Evolutionary conservation across 2,329 filamentous ascomycete genomes (phyloP).

Genomic region (Niveomyces coronatus): DNA sequence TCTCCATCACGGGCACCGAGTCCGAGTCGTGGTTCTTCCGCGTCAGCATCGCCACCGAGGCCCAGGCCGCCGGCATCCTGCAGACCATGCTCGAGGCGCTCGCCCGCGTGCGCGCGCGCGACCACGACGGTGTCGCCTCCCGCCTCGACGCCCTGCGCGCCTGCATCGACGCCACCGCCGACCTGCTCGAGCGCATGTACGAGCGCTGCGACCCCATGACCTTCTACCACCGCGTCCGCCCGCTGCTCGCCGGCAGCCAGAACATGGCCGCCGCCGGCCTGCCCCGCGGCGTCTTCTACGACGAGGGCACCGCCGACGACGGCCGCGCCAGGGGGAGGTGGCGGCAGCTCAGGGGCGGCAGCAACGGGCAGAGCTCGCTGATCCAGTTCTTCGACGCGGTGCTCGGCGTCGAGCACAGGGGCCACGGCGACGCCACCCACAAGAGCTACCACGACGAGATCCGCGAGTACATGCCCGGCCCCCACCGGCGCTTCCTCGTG

Average conservation of each 20-base stretch:
- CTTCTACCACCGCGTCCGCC: slow-evolving; percentile 83
- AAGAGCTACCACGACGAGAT: slow-evolving; percentile 53
- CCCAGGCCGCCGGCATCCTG: slow-evolving; percentile 63
- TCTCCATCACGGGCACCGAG: slow-evolving; percentile 78
- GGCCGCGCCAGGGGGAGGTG: slow-evolving; percentile 56
- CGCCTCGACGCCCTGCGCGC: slow-evolving; percentile 56
- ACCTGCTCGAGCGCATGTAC: slow-evolving; percentile 71
- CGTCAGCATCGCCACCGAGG: slow-evolving; percentile 83
- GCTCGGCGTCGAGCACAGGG: slow-evolving; percentile 67
- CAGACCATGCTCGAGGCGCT: slow-evolving; percentile 71
- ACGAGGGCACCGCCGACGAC: slow-evolving; percentile 34
- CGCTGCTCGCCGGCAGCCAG: slow-evolving; percentile 82
- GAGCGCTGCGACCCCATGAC: slow-evolving; percentile 77
- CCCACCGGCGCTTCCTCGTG: slow-evolving; percentile 68
- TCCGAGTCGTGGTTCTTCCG: slow-evolving; percentile 95
- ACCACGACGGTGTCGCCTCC: slow-evolving; percentile 49
- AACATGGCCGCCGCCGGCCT: slow-evolving; percentile 83
- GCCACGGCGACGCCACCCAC: slow-evolving; percentile 25
- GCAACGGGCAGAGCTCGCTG: slow-evolving; percentile 84
- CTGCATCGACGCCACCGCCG: slow-evolving; percentile 57
- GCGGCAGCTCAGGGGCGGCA: slow-evolving; percentile 75
- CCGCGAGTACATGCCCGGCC: slow-evolving; percentile 81
- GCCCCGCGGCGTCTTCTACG: slow-evolving; percentile 75
- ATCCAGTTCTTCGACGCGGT: slow-evolving; percentile 90
- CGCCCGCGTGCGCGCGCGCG: slow-evolving; percentile 49